Conservation (phyloP, 2,329 filamentous ascomycete genomes). For the Talaromyces sp. region DNA sequence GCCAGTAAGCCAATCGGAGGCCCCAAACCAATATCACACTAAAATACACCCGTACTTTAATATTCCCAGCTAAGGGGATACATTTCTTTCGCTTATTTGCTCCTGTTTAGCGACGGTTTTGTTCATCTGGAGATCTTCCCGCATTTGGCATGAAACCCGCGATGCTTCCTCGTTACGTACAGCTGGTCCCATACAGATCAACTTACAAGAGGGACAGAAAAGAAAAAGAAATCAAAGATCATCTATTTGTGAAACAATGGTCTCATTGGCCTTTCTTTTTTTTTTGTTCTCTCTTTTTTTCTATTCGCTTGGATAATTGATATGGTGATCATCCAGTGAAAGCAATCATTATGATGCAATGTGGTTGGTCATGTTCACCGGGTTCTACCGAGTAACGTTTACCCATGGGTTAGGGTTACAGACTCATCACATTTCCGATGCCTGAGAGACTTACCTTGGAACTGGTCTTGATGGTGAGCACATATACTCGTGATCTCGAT, state of each 20-base stretch:
- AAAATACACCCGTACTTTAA: too few relatives aligned
- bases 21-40: too few relatives aligned
- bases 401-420: not conserved
- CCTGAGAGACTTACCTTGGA: not conserved
- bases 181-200: not conserved
- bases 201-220: not conserved
- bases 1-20: too few relatives aligned
- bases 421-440: not conserved
- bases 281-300: not conserved
- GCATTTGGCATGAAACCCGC: slow-evolving; percentile 4
- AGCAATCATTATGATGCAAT: not conserved
- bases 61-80: too few relatives aligned
- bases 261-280: not conserved
- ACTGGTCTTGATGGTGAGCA: not conserved
- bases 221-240: slow-evolving; percentile 1
- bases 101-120: not conserved
- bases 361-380: not conserved
- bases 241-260: slow-evolving; percentile 6
- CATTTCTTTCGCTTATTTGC: slow-evolving; percentile 5
- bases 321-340: not conserved
- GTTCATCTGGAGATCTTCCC: slow-evolving; percentile 5
- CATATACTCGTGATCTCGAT: not conserved
- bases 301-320: not conserved
- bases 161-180: too few relatives aligned
- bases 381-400: not conserved